Base-by-base conservation (phyloP, 805 yeast genomes). In the Candida succiphila region DNA sequence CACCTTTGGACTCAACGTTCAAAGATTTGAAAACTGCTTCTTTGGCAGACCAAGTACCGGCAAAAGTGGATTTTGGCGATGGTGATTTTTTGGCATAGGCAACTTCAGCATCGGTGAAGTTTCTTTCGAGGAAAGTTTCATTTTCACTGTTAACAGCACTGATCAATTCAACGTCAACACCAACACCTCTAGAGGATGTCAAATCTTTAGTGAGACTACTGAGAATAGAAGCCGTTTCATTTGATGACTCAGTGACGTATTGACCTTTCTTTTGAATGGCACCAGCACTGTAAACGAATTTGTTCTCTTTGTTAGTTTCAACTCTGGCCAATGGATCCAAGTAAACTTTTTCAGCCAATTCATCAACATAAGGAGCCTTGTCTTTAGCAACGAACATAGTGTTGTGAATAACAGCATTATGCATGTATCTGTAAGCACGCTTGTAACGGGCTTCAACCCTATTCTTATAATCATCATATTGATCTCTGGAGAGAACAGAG, bases 1-100 rank as follows among this genome's bases (percentile, higher is more conserved):
- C 96, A 39, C 99, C 99, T 54, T 78, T 74, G 30, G 94, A 77
- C 52, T 73, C 72, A 41, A 85, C 94, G 40, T 92, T 88, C 52
- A 92, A 68, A 15, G 95, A 84, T 67, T 92, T 92, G 78, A 92
- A 92, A 24, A 88, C 96, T 28, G 99, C 98, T 66, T 92, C 99
- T 65, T 92, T 92, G 29, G 98, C 98, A 21, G 96, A 85, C 99
- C 99, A 92, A 29, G 94, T 82, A 31, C 99, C 99, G 19, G 98
- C 87, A 61, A 72, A 92, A 4, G 96, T 85, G 12, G 97, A 85
- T 51, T 76, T 82, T 33, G 92, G 84, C 44, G 70, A 69, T 28
- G 96, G 68, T 22, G 96, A 76, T 23, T 65, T 53, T 39, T 59
- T 45, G 59, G 96, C 87, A 69, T 92, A 92, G 24, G 63, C 66